Evolutionary conservation across 768 basidiomycete species (phyloP), one percentile per base, ranked within the genome.

Genomic region (Roridomyces roridus): DNA sequence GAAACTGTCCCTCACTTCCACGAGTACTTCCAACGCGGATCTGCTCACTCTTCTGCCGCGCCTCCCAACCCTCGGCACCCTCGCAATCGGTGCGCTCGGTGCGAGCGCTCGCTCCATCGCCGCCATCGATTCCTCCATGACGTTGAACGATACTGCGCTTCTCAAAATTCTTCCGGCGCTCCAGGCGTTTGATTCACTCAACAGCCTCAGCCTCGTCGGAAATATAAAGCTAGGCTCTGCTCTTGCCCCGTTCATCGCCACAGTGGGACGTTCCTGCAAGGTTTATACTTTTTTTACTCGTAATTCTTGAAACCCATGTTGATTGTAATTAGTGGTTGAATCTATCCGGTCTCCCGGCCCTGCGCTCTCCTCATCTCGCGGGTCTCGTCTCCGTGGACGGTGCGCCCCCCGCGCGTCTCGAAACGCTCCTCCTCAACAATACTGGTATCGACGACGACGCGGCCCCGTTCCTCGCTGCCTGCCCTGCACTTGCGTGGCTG

Each of bases 1-100:
- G 60, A 91, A 91, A 63, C 71, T 91, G n/a, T 81, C 81, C 3
- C 68, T 90, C 23, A 86, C 85, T 1, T 86, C 86, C 5, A 86
- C 85, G 0, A 66, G 65, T 4, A 69, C 84, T 3, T 68, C 78
- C 0, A 68, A 71, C 23, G 39, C 55, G 9, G 80, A 83, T 28
- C 62, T 87, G 2, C 44, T 83, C 11, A 59, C 61, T 1, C 62
- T 82, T 3, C 59, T 87, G 8, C 39, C 71, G 0, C 55, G 64
- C 9, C 68, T 84, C 4, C 75, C 76, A 0, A 64, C 69, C 25
- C 69, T 91, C 20, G 77, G 71, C 36, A 82, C 73, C 0, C 72
- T 91, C 4, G 74, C 79, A 5, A 62, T 91, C 14, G 88, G 86
- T 31, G 86, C 86, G 1, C 70, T 90, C 44, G 86, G 85, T 15